phyloP scores from a whole-genome alignment of 1,139 yeast genomes.

The Groenewaldozyma sp. region DNA sequence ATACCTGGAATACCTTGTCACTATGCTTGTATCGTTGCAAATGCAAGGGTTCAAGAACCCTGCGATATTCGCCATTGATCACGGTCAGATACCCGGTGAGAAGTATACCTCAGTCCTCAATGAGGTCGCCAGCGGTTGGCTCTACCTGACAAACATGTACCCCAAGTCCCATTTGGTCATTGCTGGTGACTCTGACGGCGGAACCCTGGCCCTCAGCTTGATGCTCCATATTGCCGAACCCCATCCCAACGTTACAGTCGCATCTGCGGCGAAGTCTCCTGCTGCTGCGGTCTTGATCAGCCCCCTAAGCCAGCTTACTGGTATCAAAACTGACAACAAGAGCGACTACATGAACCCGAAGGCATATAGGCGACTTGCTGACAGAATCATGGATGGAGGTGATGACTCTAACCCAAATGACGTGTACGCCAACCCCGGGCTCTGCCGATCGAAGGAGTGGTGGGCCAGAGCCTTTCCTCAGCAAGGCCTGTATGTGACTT shows the following conservation, averaged over 20 bases:
- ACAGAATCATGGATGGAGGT: slow-evolving; percentile 8
- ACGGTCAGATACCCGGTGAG: slow-evolving; percentile 20
- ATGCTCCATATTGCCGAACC: slow-evolving; percentile 30
- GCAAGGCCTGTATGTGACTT: slow-evolving; percentile 27
- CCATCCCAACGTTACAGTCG: slow-evolving; percentile 14
- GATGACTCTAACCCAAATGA: slow-evolving; percentile 15
- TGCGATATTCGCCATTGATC: slow-evolving; percentile 32
- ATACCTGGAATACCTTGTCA: slow-evolving; percentile 33
- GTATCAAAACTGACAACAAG: slow-evolving; percentile 11
- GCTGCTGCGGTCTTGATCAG: slow-evolving; percentile 34
- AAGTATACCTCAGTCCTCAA: slow-evolving; percentile 23
- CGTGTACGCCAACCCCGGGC: slow-evolving; percentile 31
- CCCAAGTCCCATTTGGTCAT: slow-evolving; percentile 26
- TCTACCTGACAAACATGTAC: slow-evolving; percentile 14
- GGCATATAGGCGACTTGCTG: slow-evolving; percentile 14
- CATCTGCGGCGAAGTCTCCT: slow-evolving; percentile 20
- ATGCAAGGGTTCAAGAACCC: slow-evolving; percentile 40
- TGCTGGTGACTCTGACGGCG: slow-evolving; percentile 39
- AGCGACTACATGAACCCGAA: slow-evolving; percentile 22
- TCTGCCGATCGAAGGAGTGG: slow-evolving; percentile 28
- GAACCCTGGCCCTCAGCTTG: slow-evolving; percentile 32
- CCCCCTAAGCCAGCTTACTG: slow-evolving; percentile 27
- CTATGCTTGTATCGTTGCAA: slow-evolving; percentile 31
- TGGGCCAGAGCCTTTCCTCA: slow-evolving; percentile 37
- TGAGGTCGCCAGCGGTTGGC: slow-evolving; percentile 28